These are phyloP conservation scores for Candida pini DNA, from an alignment of 805 yeast genomes.

Conservation along the genomic window DNA sequence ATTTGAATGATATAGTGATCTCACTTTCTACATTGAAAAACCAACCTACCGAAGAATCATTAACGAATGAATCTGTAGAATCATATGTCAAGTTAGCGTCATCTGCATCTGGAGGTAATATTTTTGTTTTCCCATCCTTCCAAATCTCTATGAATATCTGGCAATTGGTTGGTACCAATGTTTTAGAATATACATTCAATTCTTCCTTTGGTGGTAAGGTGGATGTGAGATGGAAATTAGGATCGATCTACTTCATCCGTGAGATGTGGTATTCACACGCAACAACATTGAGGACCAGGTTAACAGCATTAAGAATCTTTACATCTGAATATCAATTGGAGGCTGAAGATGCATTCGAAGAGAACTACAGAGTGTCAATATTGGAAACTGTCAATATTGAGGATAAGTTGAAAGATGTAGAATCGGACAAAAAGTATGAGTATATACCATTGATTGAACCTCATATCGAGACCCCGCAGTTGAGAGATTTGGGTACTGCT, in stretches of 20 bases:
- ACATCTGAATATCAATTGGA: constrained; percentile 26
- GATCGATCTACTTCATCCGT: constrained; percentile 81
- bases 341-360: constrained; percentile 27
- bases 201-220: constrained; percentile 85
- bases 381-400: constrained; percentile 32
- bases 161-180: constrained; percentile 46
- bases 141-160: constrained; percentile 69
- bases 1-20: constrained; percentile 56
- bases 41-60: constrained; percentile 42
- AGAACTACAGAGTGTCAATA: constrained; percentile 28
- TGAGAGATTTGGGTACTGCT: constrained; percentile 90
- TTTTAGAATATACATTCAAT: constrained; percentile 61
- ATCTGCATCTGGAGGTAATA: constrained; percentile 70
- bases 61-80: constrained; percentile 38
- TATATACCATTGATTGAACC: constrained; percentile 72
- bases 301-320: constrained; percentile 32
- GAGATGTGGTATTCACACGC: constrained; percentile 91
- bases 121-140: constrained; percentile 75
- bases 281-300: constrained; percentile 61
- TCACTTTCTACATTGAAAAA: constrained; percentile 58
- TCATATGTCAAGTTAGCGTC: constrained; percentile 52
- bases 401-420: constrained; percentile 42
- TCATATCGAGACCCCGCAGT: constrained; percentile 79
- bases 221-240: constrained; percentile 90
- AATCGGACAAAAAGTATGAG: constrained; percentile 39